These are phyloP conservation scores for Vigna reflexopilosa DNA, from an alignment of 306 rosid genomes.

Conservation along the genomic window DNA sequence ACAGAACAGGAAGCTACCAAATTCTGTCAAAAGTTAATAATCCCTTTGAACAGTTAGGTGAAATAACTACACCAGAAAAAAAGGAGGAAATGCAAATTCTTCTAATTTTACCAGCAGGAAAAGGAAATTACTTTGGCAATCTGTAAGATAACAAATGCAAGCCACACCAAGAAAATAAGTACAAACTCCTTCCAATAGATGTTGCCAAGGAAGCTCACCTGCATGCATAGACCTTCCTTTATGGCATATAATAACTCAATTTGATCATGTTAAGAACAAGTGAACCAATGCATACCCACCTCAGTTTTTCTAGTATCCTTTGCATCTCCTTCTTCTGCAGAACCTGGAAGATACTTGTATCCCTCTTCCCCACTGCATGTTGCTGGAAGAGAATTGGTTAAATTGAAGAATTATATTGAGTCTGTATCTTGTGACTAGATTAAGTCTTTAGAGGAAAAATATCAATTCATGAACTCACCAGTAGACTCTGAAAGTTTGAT, in stretches of 20 bases:
- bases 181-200: constrained; percentile 77
- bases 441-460: not conserved
- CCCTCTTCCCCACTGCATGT: constrained; percentile 55
- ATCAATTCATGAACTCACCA: constrained; percentile 58
- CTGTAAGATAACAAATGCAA: constrained; percentile 65
- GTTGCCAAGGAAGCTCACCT: constrained; percentile 61
- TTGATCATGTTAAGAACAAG: not conserved
- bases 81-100: not conserved
- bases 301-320: constrained; percentile 45
- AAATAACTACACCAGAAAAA: constrained; percentile 4
- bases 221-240: constrained; percentile 34
- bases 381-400: constrained; percentile 41
- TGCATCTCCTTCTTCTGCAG: constrained; percentile 39
- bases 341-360: constrained; percentile 68
- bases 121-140: constrained; percentile 60
- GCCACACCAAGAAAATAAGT: constrained; percentile 78
- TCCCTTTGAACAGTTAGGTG: constrained; percentile 10
- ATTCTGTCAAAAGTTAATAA: constrained; percentile 48
- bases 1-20: constrained; percentile 62
- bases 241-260: not conserved
- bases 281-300: constrained; percentile 46
- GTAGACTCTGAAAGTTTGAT: constrained; percentile 52
- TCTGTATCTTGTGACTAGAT: constrained; percentile 19
- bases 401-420: not conserved
- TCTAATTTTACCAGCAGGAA: not conserved